Evolutionary conservation across 495 filamentous ascomycete genomes (phyloP).

Genomic region (Chaetomium cochliodes): DNA sequence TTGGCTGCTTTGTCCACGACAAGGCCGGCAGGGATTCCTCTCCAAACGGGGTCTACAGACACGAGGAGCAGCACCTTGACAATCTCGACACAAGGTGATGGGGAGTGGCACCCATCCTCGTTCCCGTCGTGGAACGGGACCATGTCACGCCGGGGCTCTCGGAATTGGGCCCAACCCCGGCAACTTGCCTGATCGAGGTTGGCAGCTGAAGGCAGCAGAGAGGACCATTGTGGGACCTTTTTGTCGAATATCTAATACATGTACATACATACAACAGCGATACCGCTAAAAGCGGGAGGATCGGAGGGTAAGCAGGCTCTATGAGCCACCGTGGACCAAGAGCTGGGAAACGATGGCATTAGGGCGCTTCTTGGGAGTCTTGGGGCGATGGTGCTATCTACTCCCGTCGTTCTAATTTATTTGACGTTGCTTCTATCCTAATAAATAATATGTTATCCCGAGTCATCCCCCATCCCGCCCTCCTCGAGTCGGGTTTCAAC

Average conservation of each 20-base stretch:
- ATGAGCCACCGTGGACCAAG: conserved; percentile 30
- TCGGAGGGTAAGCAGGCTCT: neutral
- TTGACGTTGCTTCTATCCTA: too few relatives aligned
- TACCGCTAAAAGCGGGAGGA: neutral
- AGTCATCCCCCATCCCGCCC: too few relatives aligned
- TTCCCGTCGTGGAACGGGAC: conserved; percentile 45
- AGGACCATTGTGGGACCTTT: neutral
- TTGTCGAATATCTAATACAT: neutral
- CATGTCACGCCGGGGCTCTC: conserved; percentile 19
- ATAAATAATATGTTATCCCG: too few relatives aligned
- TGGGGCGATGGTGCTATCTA: too few relatives aligned
- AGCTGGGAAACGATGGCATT: conserved; percentile 30
- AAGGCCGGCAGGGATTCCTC: neutral
- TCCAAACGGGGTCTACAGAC: conserved; percentile 14
- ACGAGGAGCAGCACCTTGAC: conserved; percentile 22
- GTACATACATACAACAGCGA: neutral
- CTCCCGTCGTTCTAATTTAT: too few relatives aligned
- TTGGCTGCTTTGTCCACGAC: neutral
- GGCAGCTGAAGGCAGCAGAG: too few relatives aligned
- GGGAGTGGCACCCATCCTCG: conserved; percentile 40
- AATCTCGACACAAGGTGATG: conserved; percentile 33
- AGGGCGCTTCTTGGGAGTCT: neutral
- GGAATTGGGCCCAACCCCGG: conserved; percentile 12
- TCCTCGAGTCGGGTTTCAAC: too few relatives aligned
- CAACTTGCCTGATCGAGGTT: too few relatives aligned